phyloP scores from a whole-genome alignment of 2,329 filamentous ascomycete genomes.

The Xylariaceae sp. region DNA sequence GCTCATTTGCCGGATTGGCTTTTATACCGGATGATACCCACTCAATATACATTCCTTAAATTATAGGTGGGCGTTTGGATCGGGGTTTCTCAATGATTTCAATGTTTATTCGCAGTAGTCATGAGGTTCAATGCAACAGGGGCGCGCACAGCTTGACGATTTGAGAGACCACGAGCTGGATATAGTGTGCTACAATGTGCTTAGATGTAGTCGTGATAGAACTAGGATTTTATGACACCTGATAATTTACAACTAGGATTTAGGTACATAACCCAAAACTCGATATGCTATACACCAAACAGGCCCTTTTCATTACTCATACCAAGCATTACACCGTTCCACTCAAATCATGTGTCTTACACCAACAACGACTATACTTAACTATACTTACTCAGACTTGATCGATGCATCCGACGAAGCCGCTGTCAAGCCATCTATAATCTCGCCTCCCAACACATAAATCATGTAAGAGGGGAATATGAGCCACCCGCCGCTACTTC shows the following conservation, averaged over 20 bases:
- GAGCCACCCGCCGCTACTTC: constrained; percentile 56
- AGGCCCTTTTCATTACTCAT: background rate
- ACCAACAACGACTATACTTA: background rate
- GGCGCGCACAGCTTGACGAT: background rate
- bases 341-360: background rate
- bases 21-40: background rate
- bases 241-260: background rate
- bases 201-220: background rate
- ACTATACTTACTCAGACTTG: constrained; percentile 44
- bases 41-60: background rate
- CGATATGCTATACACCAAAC: background rate
- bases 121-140: background rate
- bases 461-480: constrained; percentile 56
- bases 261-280: background rate
- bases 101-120: background rate
- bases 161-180: background rate
- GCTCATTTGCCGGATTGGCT: background rate
- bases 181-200: background rate
- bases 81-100: background rate
- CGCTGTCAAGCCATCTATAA: constrained; percentile 49
- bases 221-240: background rate
- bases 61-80: background rate
- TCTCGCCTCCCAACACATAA: constrained; percentile 50
- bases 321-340: background rate
- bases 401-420: constrained; percentile 38